Percentiles rank a stretch among this genome's conserved stretches.
Conservation (phyloP, 805 yeast genomes). For the Candida succiphila region DNA sequence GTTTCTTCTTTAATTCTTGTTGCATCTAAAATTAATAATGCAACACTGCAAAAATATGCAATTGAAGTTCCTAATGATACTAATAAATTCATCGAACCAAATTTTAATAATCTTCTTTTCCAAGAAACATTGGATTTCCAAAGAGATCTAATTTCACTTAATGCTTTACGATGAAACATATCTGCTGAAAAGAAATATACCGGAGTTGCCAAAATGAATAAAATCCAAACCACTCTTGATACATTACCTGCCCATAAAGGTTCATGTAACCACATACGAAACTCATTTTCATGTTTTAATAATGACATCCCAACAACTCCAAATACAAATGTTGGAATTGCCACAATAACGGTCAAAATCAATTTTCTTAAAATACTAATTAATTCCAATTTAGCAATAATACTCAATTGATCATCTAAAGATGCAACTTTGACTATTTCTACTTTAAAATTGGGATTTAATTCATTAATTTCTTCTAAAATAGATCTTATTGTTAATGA, state of each 20-base stretch:
- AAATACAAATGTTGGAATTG: conserved; percentile 56
- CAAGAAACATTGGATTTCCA: conserved; percentile 50
- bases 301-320: conserved; percentile 65
- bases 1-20: conserved; percentile 11
- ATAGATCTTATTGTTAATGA: conserved; percentile 46
- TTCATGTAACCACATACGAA: conserved; percentile 45
- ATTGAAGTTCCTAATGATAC: conserved; percentile 68
- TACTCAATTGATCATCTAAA: conserved; percentile 53
- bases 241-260: conserved; percentile 58
- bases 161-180: conserved; percentile 58
- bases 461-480: conserved; percentile 34
- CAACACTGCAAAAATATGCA: conserved; percentile 61
- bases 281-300: conserved; percentile 23
- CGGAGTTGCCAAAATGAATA: conserved; percentile 58
- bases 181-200: conserved; percentile 70
- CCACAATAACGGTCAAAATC: conserved; percentile 38
- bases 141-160: conserved; percentile 44
- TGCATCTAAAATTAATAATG: conserved; percentile 39
- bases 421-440: conserved; percentile 43
- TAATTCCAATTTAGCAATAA: conserved; percentile 39
- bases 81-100: conserved; percentile 72
- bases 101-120: conserved; percentile 46
- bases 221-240: conserved; percentile 53
- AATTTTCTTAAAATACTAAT: conserved; percentile 34
- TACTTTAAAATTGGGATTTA: conserved; percentile 38